Evolutionary conservation across 1,284 basidiomycete species (phyloP), one percentile per base, ranked within the genome.

Genomic region (Ganoderma meredithae): DNA sequence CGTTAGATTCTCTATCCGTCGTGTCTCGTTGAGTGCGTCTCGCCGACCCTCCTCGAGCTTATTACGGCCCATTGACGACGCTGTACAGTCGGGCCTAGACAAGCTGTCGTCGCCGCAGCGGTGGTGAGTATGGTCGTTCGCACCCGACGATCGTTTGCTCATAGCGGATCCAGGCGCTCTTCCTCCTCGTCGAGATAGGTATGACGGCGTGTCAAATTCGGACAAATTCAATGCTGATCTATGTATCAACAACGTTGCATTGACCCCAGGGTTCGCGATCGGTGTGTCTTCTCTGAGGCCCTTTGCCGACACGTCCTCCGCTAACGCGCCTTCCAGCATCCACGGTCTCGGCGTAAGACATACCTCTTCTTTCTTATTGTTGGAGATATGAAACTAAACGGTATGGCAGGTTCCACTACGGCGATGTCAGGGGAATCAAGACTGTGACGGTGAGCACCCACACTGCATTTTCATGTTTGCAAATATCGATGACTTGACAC

Each of bases 21-120:
- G 55, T 3, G 55, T 58, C n/a, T 58, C 55, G 55, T 58, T 58
- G 36, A 58, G 55, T 58, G 55, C 55, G 55, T 13, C 10, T 58
- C n/a, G 9, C 10, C 4, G 19, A 22, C 19, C n/a, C 19, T 39
- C n/a, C 10, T 13, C 10, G 13, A 52, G 22, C 4, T 19, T 22
- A 39, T 17, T n/a, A 1, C 13, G 31, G 15, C 17, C n/a, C 22
- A 3, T 19, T 58, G 19, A 58, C 33, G 33, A 58, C 17, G 3
- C 13, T 12, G 3, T 9, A 13, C n/a, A 58, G 55, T 58, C 36
- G 55, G 55, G 10, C 33, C 55, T 10, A 39, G 10, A n/a, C 55
- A 58, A 39, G 31, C 55, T 39, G 3, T 58, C 8, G 9, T 58
- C 10, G 55, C 55, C 31, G 31, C 19, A 19, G 19, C 39, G 33